Evolutionary conservation across 805 yeast species (phyloP).

Genomic region (Suhomyces emberorum): DNA sequence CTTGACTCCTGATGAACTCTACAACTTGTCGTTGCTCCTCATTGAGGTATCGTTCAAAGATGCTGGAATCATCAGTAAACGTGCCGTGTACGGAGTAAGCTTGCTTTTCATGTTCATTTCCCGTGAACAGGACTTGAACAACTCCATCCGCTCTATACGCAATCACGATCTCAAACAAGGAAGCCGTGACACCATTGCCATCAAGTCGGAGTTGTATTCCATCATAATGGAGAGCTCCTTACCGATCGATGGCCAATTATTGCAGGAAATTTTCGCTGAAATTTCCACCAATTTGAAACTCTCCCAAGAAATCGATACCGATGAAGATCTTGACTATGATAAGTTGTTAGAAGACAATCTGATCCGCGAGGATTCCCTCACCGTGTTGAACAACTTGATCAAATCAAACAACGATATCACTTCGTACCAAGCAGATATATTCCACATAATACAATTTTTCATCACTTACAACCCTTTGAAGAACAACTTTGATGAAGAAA

Average conservation of each 20-base stretch:
- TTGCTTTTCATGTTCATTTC: conserved; percentile 26
- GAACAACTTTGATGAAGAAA: conserved; percentile 19
- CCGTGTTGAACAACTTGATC: conserved; percentile 36
- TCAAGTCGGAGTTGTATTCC: conserved; percentile 8
- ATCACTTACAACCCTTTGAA: conserved; percentile 31
- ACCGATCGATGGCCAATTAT: conserved; percentile 4
- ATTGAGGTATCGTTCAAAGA: conserved; percentile 37
- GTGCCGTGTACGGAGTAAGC: conserved; percentile 49
- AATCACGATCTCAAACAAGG: neutral
- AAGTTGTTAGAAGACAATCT: conserved; percentile 41
- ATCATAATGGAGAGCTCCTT: conserved; percentile 4
- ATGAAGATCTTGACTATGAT: conserved; percentile 44
- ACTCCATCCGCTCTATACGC: conserved; percentile 1
- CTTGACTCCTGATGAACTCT: conserved; percentile 35
- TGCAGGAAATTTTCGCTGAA: conserved; percentile 6
- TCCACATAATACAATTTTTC: conserved; percentile 20
- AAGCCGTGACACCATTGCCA: conserved; percentile 1
- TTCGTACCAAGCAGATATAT: conserved; percentile 11
- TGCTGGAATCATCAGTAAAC: conserved; percentile 45
- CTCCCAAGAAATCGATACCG: conserved; percentile 8
- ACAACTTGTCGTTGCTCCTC: conserved; percentile 24
- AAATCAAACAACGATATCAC: conserved; percentile 11
- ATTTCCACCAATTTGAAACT: conserved; percentile 3
- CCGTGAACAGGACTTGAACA: conserved; percentile 3
- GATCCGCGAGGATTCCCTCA: conserved; percentile 50